Conservation (phyloP, 148 eudicot species). For the Chenopodium quinoa region DNA sequence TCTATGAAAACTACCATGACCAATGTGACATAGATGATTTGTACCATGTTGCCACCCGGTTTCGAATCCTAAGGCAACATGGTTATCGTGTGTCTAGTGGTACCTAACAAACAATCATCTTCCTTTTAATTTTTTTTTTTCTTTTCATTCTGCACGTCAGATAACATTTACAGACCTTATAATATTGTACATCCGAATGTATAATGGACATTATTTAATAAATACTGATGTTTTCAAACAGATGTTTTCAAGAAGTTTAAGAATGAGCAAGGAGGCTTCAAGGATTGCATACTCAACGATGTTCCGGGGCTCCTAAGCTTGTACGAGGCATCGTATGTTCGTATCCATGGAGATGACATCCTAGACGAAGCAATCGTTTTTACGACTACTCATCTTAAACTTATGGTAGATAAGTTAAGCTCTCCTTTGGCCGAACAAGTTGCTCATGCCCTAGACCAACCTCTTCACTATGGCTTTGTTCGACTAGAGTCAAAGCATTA, state of each 20-base stretch:
- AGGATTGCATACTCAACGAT: conserved; percentile 10
- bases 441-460: conserved; percentile 34
- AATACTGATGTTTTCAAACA: background rate
- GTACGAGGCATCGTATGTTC: conserved; percentile 33
- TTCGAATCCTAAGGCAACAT: conserved; percentile 35
- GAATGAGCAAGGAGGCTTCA: conserved; percentile 25
- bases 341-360: conserved; percentile 27
- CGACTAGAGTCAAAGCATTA: conserved; percentile 45
- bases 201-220: too few relatives aligned
- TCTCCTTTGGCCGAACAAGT: conserved; percentile 32
- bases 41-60: conserved; percentile 29
- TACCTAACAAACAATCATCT: background rate
- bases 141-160: too few relatives aligned
- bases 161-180: too few relatives aligned
- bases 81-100: conserved; percentile 25
- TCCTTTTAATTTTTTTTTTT: too few relatives aligned
- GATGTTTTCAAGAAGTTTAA: conserved; percentile 35
- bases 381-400: conserved; percentile 34
- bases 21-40: conserved; percentile 24
- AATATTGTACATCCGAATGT: too few relatives aligned
- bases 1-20: conserved; percentile 2
- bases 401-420: background rate
- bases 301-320: conserved; percentile 29
- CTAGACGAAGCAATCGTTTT: conserved; percentile 33
- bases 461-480: conserved; percentile 36